Evolutionary conservation across 208 protist species (phyloP).

Genomic region (Herpetomonas tarakana): DNA sequence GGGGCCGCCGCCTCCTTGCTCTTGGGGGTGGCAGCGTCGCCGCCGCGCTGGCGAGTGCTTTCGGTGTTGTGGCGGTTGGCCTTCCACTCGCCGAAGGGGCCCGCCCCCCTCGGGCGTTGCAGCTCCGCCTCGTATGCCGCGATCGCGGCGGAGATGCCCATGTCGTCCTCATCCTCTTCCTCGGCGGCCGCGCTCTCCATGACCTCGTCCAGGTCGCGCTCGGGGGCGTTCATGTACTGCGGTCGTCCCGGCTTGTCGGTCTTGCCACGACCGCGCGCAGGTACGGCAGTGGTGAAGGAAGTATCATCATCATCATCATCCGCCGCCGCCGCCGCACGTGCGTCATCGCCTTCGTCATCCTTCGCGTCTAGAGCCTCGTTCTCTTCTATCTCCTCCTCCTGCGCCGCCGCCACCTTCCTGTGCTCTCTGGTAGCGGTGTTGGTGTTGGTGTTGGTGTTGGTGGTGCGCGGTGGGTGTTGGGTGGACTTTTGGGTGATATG

Average conservation of each 20-base stretch:
- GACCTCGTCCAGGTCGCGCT: constrained; percentile 11
- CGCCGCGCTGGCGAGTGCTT: neutral
- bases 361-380: constrained; percentile 15
- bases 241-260: neutral
- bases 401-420: constrained; percentile 17
- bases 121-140: constrained; percentile 12
- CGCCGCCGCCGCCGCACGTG: neutral
- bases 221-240: neutral
- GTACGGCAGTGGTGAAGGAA: neutral
- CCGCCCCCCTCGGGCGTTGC: neutral
- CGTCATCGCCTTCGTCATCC: neutral
- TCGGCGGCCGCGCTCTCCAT: constrained; percentile 9
- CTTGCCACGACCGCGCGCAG: neutral
- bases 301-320: constrained; percentile 1
- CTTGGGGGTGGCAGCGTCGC: too few relatives aligned
- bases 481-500: neutral
- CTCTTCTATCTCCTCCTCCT: constrained; percentile 34
- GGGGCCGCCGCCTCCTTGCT: neutral
- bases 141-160: constrained; percentile 2
- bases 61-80: neutral
- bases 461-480: neutral
- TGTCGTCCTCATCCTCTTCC: constrained; percentile 4
- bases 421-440: too few relatives aligned
- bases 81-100: neutral
- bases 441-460: neutral